These are phyloP conservation scores for Phragmites australis DNA, from an alignment of 176 grass and related monocot species.

Conservation along the genomic window DNA sequence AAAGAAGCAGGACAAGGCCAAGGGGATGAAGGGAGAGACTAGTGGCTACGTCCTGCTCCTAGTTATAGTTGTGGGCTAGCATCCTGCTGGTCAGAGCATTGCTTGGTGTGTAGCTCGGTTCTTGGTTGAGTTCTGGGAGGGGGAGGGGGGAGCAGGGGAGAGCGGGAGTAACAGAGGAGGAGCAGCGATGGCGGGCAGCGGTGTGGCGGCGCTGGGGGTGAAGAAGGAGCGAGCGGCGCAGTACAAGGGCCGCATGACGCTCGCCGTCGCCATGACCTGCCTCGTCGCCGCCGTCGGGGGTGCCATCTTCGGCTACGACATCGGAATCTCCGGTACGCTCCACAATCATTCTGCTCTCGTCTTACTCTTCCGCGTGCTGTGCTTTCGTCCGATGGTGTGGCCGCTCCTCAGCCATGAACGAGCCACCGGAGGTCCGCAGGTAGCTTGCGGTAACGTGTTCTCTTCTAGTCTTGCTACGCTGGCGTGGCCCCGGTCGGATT, in stretches of 20 bases:
- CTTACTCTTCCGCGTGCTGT: not conserved
- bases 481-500: not conserved
- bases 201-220: constrained; percentile 62
- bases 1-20: not conserved
- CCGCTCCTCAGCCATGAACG: not conserved
- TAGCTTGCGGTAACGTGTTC: too few species aligned
- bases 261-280: constrained; percentile 75
- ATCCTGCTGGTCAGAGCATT: constrained; percentile 39
- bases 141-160: not conserved
- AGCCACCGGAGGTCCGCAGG: too few species aligned
- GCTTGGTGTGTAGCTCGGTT: not conserved
- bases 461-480: not conserved
- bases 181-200: constrained; percentile 59
- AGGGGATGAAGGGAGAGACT: too few species aligned
- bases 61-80: not conserved
- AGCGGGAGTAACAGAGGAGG: not conserved
- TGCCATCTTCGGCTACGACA: constrained; percentile 92
- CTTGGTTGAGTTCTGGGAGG: not conserved
- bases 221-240: constrained; percentile 73
- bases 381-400: not conserved
- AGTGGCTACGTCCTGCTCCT: too few species aligned
- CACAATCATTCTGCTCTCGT: not conserved
- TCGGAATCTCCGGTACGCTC: constrained; percentile 76
- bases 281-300: constrained; percentile 84
- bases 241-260: constrained; percentile 87